Evolutionary conservation across 2,329 filamentous ascomycete species (phyloP).

Genomic region (Thermothelomyces thermophilus): DNA sequence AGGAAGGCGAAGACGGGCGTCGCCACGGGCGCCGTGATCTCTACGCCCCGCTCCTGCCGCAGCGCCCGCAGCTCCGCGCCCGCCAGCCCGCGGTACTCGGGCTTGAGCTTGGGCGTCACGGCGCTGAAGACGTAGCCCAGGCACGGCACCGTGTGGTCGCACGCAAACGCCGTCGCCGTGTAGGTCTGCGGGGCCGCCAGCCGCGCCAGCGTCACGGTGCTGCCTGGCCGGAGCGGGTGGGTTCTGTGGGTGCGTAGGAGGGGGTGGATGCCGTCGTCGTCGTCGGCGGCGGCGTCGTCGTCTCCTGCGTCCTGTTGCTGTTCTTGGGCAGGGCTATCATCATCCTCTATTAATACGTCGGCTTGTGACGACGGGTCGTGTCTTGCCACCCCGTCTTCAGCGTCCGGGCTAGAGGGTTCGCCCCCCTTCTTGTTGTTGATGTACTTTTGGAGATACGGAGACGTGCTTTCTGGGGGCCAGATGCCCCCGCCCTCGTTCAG

Average conservation of each 20-base stretch:
- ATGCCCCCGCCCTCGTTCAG: conserved; percentile 36
- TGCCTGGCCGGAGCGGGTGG: conserved; percentile 32
- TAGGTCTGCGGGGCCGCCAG: conserved; percentile 28
- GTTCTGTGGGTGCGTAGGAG: conserved; percentile 36
- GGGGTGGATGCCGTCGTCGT: conserved; percentile 21
- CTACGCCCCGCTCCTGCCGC: conserved; percentile 30
- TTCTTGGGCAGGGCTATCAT: no score
- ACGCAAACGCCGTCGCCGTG: conserved; percentile 37
- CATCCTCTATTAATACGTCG: not conserved
- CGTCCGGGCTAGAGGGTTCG: not conserved
- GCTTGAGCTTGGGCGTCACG: conserved; percentile 34
- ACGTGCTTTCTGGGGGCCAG: conserved; percentile 20
- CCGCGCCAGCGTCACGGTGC: conserved; percentile 32
- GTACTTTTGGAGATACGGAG: conserved; percentile 10
- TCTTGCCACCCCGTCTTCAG: no score
- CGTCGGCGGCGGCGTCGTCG: not conserved
- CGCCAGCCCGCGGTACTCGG: conserved; percentile 32
- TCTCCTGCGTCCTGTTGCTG: conserved; percentile 1
- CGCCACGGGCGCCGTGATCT: conserved; percentile 35
- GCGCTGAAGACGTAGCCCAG: conserved; percentile 41
- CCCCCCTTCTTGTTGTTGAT: conserved; percentile 12
- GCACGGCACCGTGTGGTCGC: conserved; percentile 43
- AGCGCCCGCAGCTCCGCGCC: conserved; percentile 35
- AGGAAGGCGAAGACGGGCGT: conserved; percentile 42
- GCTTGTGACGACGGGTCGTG: no score